Percentiles rank a stretch among this genome's conserved stretches.
Conservation (phyloP, 1,139 yeast genomes). For the Insectozyma bohioensis region DNA sequence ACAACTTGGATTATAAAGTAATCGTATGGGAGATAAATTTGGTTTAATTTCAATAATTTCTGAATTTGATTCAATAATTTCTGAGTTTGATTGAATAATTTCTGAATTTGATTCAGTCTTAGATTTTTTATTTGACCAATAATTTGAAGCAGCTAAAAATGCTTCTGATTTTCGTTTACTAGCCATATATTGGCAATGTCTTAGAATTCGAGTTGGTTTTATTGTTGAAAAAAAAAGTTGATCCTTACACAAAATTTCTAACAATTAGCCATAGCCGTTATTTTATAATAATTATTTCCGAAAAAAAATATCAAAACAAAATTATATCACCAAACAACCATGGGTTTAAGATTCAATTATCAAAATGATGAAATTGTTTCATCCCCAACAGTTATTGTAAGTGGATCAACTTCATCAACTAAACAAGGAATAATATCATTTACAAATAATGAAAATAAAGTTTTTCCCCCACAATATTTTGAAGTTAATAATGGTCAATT, state of each 20-base stretch:
- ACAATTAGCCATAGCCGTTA: too few species aligned
- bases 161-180: conserved; percentile 13
- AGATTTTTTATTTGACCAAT: conserved; percentile 10
- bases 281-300: too few species aligned
- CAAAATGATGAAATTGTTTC: conserved; percentile 38
- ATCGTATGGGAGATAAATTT: conserved; percentile 21
- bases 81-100: conserved; percentile 1
- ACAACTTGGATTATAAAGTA: conserved; percentile 28
- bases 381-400: conserved; percentile 41
- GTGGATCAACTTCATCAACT: conserved; percentile 27
- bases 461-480: conserved; percentile 68
- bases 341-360: conserved; percentile 37
- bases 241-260: too few species aligned
- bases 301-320: too few species aligned
- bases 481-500: conserved; percentile 72
- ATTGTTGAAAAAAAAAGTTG: too few species aligned
- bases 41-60: conserved; percentile 5
- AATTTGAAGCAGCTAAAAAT: conserved; percentile 12
- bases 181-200: conserved; percentile 5
- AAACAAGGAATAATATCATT: conserved; percentile 31
- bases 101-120: conserved; percentile 4
- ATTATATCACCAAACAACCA: conserved; percentile 7
- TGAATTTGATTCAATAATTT: conserved; percentile 7
- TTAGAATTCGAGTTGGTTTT: neutral
- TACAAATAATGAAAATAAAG: conserved; percentile 39